Conservation (phyloP, 2,329 filamentous ascomycete species). For the Colletotrichum shisoi region DNA sequence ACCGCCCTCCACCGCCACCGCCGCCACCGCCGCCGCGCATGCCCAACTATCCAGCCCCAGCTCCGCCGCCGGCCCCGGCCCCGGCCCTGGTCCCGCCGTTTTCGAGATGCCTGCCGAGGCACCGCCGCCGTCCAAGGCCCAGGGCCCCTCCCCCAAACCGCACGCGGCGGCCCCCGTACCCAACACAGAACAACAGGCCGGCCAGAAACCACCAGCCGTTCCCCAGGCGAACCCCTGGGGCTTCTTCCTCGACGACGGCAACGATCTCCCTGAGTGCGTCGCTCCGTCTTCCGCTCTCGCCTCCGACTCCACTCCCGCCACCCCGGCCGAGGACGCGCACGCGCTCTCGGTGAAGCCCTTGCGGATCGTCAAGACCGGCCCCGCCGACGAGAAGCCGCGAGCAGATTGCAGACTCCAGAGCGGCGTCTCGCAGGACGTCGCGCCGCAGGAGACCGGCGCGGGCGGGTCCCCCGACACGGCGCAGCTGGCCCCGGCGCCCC, state of each 20-base stretch:
- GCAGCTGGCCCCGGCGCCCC: slow-evolving; percentile 26
- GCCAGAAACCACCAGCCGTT: slow-evolving; percentile 15
- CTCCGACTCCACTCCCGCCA: neutral
- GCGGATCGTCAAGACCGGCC: slow-evolving; percentile 34
- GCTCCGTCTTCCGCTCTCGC: neutral
- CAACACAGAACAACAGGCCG: neutral
- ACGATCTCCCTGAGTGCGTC: neutral
- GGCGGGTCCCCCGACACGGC: neutral
- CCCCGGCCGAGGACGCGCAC: neutral
- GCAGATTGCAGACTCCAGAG: neutral
- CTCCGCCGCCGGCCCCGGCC: neutral
- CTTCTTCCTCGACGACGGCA: slow-evolving; percentile 36
- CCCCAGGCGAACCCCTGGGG: slow-evolving; percentile 40
- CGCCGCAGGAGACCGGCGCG: neutral
- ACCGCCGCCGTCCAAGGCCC: neutral
- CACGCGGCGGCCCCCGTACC: slow-evolving; percentile 2
- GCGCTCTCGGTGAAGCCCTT: slow-evolving; percentile 31
- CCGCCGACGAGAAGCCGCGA: neutral
- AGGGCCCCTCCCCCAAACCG: neutral
- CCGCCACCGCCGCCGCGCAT: slow-evolving; percentile 1
- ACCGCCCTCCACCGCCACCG: neutral
- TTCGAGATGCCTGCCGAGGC: slow-evolving; percentile 34
- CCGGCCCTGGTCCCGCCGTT: neutral
- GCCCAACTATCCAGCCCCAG: neutral
- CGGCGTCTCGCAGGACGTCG: neutral